phyloP scores from a whole-genome alignment of 1,139 yeast genomes.

The Suhomyces bribrorum region DNA sequence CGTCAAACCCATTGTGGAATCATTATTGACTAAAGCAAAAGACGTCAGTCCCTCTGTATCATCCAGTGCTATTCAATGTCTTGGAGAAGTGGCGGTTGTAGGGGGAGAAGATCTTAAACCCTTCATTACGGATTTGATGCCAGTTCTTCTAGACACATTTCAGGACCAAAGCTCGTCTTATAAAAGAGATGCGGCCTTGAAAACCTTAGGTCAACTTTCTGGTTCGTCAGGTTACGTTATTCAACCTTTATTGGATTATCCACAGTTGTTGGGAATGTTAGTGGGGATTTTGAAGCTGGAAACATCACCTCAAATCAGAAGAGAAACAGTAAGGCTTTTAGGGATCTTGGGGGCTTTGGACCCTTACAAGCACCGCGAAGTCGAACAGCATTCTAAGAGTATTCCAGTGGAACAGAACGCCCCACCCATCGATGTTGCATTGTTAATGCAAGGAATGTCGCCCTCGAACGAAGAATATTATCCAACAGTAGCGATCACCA shows the following conservation, averaged over 20 bases:
- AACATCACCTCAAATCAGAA: constrained; percentile 66
- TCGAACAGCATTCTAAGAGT: constrained; percentile 69
- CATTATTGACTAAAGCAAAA: constrained; percentile 72
- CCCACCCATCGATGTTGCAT: constrained; percentile 86
- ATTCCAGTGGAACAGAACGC: constrained; percentile 77
- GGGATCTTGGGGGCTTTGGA: constrained; percentile 97
- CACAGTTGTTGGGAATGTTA: constrained; percentile 79
- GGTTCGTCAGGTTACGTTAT: constrained; percentile 94
- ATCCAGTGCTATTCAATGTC: constrained; percentile 80
- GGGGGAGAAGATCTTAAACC: constrained; percentile 84
- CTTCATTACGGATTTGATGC: constrained; percentile 78
- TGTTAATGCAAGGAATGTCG: constrained; percentile 90
- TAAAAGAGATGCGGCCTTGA: constrained; percentile 87
- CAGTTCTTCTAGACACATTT: constrained; percentile 79
- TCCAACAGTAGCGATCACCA: constrained; percentile 91
- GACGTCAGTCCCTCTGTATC: constrained; percentile 80
- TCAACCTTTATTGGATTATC: constrained; percentile 88
- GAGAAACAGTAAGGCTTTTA: constrained; percentile 84
- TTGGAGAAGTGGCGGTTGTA: constrained; percentile 86
- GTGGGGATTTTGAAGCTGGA: constrained; percentile 83
- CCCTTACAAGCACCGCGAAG: constrained; percentile 92
- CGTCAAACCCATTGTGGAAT: constrained; percentile 84
- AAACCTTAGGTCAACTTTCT: constrained; percentile 84
- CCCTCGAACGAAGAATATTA: constrained; percentile 93
- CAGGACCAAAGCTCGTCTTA: constrained; percentile 88